Percentiles rank a stretch among this genome's conserved stretches.
Conservation (phyloP, 495 filamentous ascomycete species). For the Aspergillus baeticus region DNA sequence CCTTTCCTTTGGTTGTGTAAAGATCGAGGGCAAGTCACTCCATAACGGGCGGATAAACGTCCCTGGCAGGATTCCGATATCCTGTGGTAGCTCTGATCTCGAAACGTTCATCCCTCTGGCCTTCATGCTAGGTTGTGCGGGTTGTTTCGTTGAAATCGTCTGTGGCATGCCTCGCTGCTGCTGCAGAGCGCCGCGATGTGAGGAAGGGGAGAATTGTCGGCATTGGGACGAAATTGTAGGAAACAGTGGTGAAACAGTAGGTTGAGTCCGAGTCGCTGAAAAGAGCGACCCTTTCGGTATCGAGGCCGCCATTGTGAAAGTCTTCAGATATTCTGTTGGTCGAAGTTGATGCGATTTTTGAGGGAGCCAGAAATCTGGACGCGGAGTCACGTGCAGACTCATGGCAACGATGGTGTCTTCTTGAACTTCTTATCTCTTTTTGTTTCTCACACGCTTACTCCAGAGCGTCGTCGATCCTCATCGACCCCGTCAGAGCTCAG, state of each 20-base stretch:
- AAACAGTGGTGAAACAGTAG: conserved; percentile 14
- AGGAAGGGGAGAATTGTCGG: conserved; percentile 37
- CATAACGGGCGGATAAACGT: conserved; percentile 62
- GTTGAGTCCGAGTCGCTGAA: conserved; percentile 17
- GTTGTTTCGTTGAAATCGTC: conserved; percentile 22
- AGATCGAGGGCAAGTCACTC: conserved; percentile 55
- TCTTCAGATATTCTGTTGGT: not conserved
- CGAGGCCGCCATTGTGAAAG: conserved; percentile 37
- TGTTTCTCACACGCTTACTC: not conserved
- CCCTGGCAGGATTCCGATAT: conserved; percentile 54
- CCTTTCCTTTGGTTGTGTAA: conserved; percentile 43
- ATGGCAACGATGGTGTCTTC: not conserved
- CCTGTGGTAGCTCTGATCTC: conserved; percentile 37
- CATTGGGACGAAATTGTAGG: conserved; percentile 24
- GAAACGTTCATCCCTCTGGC: conserved; percentile 27
- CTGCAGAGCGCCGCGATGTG: conserved; percentile 27
- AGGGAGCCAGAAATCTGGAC: conserved; percentile 11
- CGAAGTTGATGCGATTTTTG: conserved; percentile 7
- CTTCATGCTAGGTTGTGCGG: conserved; percentile 43
- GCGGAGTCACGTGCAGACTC: conserved; percentile 14
- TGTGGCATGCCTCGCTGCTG: conserved; percentile 17
- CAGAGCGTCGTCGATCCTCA: conserved; percentile 6
- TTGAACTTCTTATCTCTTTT: not conserved
- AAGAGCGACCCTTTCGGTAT: conserved; percentile 27
- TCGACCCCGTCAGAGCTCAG: not conserved